phyloP scores from a whole-genome alignment of 2,329 filamentous ascomycete species.

The Sarocladium strictum region DNA sequence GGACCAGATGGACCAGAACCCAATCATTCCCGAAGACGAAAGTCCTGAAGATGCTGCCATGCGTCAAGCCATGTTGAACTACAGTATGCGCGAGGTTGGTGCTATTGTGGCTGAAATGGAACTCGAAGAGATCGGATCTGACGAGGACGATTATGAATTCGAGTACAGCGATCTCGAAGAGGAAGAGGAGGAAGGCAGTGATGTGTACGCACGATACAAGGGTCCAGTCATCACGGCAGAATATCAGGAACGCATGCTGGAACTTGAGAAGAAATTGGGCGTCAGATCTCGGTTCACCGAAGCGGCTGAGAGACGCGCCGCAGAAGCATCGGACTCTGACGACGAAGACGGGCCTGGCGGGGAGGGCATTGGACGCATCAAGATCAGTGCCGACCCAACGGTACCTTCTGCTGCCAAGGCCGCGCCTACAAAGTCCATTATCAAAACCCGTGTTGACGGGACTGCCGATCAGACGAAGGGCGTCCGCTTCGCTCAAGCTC shows the following conservation, averaged over 20 bases:
- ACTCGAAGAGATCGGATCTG: conserved; percentile 61
- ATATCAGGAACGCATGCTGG: conserved; percentile 77
- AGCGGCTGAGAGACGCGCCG: conserved; percentile 36
- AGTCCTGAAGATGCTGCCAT: conserved; percentile 72
- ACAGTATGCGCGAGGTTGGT: conserved; percentile 82
- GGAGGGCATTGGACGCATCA: conserved; percentile 52
- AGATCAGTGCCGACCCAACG: conserved; percentile 31
- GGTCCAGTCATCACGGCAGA: conserved; percentile 62
- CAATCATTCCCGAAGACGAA: conserved; percentile 66
- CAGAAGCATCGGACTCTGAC: conserved; percentile 29
- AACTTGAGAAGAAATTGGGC: conserved; percentile 71
- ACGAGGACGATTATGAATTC: conserved; percentile 46
- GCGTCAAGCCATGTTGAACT: conserved; percentile 84
- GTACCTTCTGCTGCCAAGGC: conserved; percentile 15
- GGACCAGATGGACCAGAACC: conserved; percentile 32
- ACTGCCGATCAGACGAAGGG: conserved; percentile 44
- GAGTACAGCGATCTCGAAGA: conserved; percentile 44
- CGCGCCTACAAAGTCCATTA: conserved; percentile 25
- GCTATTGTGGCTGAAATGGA: conserved; percentile 89
- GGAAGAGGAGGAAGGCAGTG: conserved; percentile 61
- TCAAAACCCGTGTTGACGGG: conserved; percentile 23
- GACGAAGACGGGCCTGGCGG: conserved; percentile 27
- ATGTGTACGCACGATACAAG: conserved; percentile 70
- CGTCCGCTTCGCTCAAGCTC: conserved; percentile 70
- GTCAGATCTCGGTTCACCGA: conserved; percentile 48